Percentiles rank a stretch among this genome's conserved stretches.
Conservation (phyloP, 2,329 filamentous ascomycete genomes). For the Mycogone perniciosa region DNA sequence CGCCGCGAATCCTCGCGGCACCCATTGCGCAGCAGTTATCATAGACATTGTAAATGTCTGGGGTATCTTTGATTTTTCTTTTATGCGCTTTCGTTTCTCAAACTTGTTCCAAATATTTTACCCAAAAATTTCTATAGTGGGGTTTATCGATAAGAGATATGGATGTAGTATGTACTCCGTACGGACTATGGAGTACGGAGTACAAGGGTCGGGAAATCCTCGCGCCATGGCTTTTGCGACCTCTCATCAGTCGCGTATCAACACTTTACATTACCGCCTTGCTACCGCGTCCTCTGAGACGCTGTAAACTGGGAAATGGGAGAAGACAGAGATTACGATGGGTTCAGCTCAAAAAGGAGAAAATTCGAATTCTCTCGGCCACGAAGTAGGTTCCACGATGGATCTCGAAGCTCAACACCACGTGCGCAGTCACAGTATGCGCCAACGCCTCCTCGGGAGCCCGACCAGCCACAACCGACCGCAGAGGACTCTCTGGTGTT, state of each 20-base stretch:
- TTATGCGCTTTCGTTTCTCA: slow-evolving; percentile 6
- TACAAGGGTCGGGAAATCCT: slow-evolving; percentile 22
- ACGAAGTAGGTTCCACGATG: slow-evolving; percentile 25
- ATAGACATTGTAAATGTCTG: slow-evolving; percentile 51
- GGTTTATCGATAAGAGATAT: slow-evolving; percentile 34
- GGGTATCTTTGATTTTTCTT: slow-evolving; percentile 21
- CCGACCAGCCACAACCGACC: slow-evolving; percentile 52
- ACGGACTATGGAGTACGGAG: too few species aligned
- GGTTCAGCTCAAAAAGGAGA: slow-evolving; percentile 34
- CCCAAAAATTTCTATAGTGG: slow-evolving; percentile 31
- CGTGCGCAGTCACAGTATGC: slow-evolving; percentile 33
- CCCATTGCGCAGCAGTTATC: slow-evolving; percentile 72
- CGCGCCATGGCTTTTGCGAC: slow-evolving; percentile 10
- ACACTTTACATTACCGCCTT: slow-evolving; percentile 4
- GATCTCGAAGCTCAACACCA: slow-evolving; percentile 29
- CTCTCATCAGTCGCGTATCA: slow-evolving; percentile 6
- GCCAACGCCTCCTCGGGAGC: slow-evolving; percentile 32
- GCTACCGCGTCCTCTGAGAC: background rate
- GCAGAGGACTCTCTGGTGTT: slow-evolving; percentile 68
- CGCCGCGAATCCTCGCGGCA: slow-evolving; percentile 68
- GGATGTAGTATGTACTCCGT: background rate
- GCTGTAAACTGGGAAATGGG: slow-evolving; percentile 22
- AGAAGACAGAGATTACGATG: slow-evolving; percentile 31
- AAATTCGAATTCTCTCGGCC: slow-evolving; percentile 29
- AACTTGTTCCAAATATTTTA: slow-evolving; percentile 22